Evolutionary conservation across 2,329 filamentous ascomycete genomes (phyloP).

Genomic region (Cladosporium sp.): DNA sequence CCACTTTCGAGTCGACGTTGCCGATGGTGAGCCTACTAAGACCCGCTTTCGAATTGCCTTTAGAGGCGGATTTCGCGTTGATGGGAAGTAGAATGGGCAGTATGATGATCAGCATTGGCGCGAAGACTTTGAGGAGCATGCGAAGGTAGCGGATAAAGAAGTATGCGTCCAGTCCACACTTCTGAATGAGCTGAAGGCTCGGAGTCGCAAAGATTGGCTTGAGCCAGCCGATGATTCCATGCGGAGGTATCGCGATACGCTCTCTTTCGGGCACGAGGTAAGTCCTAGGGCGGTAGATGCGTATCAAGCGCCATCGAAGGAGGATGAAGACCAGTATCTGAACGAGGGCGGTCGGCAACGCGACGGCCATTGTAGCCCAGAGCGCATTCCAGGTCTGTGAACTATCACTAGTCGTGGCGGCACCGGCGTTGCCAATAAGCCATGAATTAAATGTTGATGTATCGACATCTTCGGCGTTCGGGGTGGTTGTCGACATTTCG

Average conservation of each 20-base stretch:
- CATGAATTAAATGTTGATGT: background rate
- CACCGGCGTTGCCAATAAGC: constrained; percentile 3
- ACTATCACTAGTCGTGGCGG: background rate
- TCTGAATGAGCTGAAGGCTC: constrained; percentile 84
- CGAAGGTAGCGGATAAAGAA: constrained; percentile 92
- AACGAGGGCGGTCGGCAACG: constrained; percentile 36
- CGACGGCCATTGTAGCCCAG: constrained; percentile 39
- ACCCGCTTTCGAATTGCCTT: constrained; percentile 52
- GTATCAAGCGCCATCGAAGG: constrained; percentile 72
- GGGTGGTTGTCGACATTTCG: background rate
- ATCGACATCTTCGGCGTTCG: background rate
- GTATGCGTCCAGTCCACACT: constrained; percentile 94
- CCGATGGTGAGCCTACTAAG: constrained; percentile 84
- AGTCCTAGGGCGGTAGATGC: constrained; percentile 87
- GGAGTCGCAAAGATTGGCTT: constrained; percentile 64
- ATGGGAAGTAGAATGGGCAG: constrained; percentile 84
- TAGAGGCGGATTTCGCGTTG: constrained; percentile 65
- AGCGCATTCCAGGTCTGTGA: constrained; percentile 27
- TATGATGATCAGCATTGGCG: constrained; percentile 75
- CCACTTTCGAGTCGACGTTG: constrained; percentile 70
- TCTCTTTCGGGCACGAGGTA: constrained; percentile 84
- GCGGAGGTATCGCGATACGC: constrained; percentile 72
- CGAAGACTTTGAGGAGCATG: constrained; percentile 85
- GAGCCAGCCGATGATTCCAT: constrained; percentile 56
- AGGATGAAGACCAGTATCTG: constrained; percentile 71